Conservation (phyloP, 495 filamentous ascomycete species). For the Thermochaetoides thermophila region DNA sequence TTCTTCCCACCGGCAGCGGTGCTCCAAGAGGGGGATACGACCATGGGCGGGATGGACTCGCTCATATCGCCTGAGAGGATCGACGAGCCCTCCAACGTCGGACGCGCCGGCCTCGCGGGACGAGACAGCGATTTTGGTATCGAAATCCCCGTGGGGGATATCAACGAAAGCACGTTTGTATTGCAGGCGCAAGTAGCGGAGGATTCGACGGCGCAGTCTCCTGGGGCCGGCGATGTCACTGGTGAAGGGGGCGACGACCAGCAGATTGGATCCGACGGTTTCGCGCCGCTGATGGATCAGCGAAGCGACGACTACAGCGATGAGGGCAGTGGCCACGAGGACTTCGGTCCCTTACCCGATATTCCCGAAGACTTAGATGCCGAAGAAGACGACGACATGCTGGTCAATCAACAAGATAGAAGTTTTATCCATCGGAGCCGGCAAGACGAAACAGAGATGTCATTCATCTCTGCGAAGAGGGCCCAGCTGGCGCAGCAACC, state of each 20-base stretch:
- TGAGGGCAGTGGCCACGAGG: constrained; percentile 13
- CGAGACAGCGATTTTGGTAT: constrained; percentile 32
- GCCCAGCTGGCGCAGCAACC: too few species aligned
- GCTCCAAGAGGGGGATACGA: constrained; percentile 17
- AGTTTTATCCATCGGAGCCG: neutral
- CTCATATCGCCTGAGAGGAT: constrained; percentile 11
- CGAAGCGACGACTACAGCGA: constrained; percentile 16
- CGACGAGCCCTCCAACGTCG: too few species aligned
- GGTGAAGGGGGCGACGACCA: constrained; percentile 4
- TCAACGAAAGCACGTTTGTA: constrained; percentile 30
- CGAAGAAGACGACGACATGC: constrained; percentile 15
- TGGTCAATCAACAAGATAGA: too few species aligned
- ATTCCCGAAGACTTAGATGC: constrained; percentile 4
- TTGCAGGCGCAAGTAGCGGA: constrained; percentile 21
- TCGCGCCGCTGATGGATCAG: constrained; percentile 8
- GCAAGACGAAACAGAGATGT: constrained; percentile 2
- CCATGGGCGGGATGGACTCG: constrained; percentile 2
- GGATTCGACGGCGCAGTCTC: too few species aligned
- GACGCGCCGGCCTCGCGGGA: too few species aligned
- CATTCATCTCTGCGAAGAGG: constrained; percentile 1
- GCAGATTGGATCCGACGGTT: constrained; percentile 8
- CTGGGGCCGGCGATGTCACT: constrained; percentile 8
- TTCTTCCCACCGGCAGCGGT: constrained; percentile 24
- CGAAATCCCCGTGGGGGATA: constrained; percentile 26
- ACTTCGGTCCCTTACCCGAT: constrained; percentile 9